Evolutionary conservation across 495 filamentous ascomycete species (phyloP), one percentile per base, ranked within the genome.

Genomic region (Tuber microsphaerosporum): DNA sequence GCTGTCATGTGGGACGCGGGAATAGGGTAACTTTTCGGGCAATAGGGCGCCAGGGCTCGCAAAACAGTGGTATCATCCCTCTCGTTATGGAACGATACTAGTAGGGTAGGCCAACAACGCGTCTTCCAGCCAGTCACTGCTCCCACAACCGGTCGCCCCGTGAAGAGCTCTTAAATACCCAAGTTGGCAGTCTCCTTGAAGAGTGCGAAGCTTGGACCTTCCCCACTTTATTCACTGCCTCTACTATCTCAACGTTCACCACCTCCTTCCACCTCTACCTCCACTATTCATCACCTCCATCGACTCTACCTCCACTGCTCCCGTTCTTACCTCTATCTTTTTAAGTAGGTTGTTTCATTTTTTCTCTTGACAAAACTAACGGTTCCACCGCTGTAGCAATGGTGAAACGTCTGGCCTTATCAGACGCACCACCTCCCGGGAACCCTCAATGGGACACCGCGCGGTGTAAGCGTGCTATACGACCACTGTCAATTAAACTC

Each of bases 191-290:
- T 34, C 31, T 3, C 51, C 20, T 31, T 0, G 26, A 61, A 12
- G n/a, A 22, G 20, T 48, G 5, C 17, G 20, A 61, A 61, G 51
- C n/a, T 12, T 26, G 14, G n/a, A 14, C 3, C 31, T 56, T 65
- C 14, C 26, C 26, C 26, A 34, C 48, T n/a, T 22, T 10, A 9
- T 56, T 56, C 48, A 71, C 75, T 71, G 83, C 81, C 42, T 85
- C 82, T 43, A 83, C 85, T 31, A 77, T 81, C 70, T 84, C 81
- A 43, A 12, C 83, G 8, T 84, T 84, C 45, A 83, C 85, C 26
- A 77, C 81, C 71, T 84, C 81, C 83, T 12, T 85, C 84, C 41
- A 86, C 84, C 22, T 86, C 84, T 16, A 82, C 84, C 74, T 87
- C 75, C 45, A 82, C 71, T 26, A 12, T 26, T n/a, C 44, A 75